Percentiles rank a stretch among this genome's conserved stretches.
Evolutionary conservation across 495 filamentous ascomycete species (phyloP).

Genomic region (Aspergillus cavernicola): DNA sequence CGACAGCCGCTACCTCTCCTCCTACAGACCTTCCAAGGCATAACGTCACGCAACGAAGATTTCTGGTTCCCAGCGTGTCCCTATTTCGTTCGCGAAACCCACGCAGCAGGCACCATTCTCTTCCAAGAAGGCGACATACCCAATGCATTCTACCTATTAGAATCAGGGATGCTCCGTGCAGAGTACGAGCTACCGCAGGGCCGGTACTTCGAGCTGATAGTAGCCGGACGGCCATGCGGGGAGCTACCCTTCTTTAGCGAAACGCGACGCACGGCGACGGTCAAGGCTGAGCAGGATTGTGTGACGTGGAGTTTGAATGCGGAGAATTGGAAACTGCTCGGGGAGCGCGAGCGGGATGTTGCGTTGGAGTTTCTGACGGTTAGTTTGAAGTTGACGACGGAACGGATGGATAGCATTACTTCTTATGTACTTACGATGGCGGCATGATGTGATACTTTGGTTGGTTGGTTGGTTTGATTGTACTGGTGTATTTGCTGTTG

Average conservation of each 20-base stretch:
- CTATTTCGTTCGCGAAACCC: slow-evolving; percentile 68
- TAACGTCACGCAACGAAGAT: slow-evolving; percentile 75
- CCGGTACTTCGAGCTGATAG: slow-evolving; percentile 82
- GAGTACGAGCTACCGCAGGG: slow-evolving; percentile 91
- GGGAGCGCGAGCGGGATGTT: slow-evolving; percentile 65
- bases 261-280: slow-evolving; percentile 81
- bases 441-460: slow-evolving; percentile 1
- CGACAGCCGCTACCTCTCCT: slow-evolving; percentile 86
- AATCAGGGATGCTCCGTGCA: slow-evolving; percentile 80
- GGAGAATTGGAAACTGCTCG: slow-evolving; percentile 65
- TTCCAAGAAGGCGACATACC: slow-evolving; percentile 69
- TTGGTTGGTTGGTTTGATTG: background rate
- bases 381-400: slow-evolving; percentile 79
- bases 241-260: slow-evolving; percentile 95
- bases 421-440: slow-evolving; percentile 26
- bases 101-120: slow-evolving; percentile 63
- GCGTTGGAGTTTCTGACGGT: slow-evolving; percentile 81
- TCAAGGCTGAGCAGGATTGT: slow-evolving; percentile 73
- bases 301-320: slow-evolving; percentile 76
- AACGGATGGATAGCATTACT: slow-evolving; percentile 88
- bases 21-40: slow-evolving; percentile 84
- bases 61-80: slow-evolving; percentile 81
- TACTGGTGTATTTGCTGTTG: too few relatives aligned
- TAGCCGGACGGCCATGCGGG: slow-evolving; percentile 91
- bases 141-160: slow-evolving; percentile 85